Percentiles rank a stretch among this genome's conserved stretches.
These are phyloP conservation scores for Picea sitchensis DNA, from an alignment of 75 land plant genomes.

Conservation along the genomic window DNA sequence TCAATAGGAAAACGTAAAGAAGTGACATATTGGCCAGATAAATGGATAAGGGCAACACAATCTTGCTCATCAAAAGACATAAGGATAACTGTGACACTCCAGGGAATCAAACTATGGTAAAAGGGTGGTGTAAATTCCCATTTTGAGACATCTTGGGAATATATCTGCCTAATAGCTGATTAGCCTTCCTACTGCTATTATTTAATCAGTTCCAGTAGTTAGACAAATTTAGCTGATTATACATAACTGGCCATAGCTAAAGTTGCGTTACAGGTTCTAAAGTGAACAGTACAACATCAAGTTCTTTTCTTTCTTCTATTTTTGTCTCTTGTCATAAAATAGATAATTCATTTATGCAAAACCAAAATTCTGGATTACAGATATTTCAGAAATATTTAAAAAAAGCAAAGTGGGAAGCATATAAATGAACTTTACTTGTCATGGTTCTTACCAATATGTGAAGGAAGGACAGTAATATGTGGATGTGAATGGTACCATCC, in stretches of 20 bases:
- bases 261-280: not conserved
- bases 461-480: slow-evolving; percentile 94
- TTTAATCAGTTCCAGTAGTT: not conserved
- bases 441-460: slow-evolving; percentile 81
- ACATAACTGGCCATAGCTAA: not conserved
- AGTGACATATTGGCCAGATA: no score
- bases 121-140: no score
- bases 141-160: not conserved
- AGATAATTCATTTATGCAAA: not conserved
- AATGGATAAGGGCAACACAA: no score
- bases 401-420: not conserved
- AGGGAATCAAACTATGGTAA: no score
- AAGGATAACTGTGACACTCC: no score
- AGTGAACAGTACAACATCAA: not conserved
- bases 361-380: not conserved
- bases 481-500: slow-evolving; percentile 99
- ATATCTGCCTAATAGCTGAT: not conserved
- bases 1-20: no score
- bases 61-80: no score
- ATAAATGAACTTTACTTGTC: not conserved
- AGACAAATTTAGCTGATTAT: not conserved
- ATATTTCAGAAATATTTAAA: slow-evolving; percentile 2
- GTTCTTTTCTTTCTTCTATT: not conserved
- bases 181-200: not conserved
- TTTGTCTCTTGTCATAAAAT: not conserved